phyloP scores from a whole-genome alignment of 495 filamentous ascomycete genomes.

The Lophiostoma macrostomum region DNA sequence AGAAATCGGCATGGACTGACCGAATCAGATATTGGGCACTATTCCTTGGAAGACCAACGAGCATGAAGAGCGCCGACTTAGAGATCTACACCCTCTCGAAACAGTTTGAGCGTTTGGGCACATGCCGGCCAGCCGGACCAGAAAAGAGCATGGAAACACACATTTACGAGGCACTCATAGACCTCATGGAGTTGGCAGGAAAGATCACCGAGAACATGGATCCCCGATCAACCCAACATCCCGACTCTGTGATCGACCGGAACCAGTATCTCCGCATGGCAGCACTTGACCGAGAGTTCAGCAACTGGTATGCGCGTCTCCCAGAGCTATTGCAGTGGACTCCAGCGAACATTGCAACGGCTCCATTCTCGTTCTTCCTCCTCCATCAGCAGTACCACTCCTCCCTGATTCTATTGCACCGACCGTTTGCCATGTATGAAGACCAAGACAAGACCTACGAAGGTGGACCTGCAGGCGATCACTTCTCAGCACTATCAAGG shows the following conservation, averaged over 20 bases:
- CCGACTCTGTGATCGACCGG: constrained; percentile 39
- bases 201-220: constrained; percentile 47
- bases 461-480: constrained; percentile 41
- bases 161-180: constrained; percentile 48
- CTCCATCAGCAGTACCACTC: constrained; percentile 54
- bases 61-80: constrained; percentile 51
- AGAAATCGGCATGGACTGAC: too few relatives aligned
- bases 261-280: constrained; percentile 48
- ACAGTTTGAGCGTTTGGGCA: constrained; percentile 41
- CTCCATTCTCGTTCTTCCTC: constrained; percentile 51
- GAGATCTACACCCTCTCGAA: constrained; percentile 45
- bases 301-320: constrained; percentile 51
- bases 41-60: constrained; percentile 51
- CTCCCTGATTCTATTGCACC: constrained; percentile 49
- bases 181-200: constrained; percentile 53
- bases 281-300: constrained; percentile 49
- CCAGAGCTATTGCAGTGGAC: constrained; percentile 50
- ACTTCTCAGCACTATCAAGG: constrained; percentile 43
- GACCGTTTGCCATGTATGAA: constrained; percentile 50
- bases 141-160: constrained; percentile 42
- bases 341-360: constrained; percentile 48
- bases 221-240: constrained; percentile 16
- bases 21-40: constrained; percentile 45
- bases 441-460: constrained; percentile 31
- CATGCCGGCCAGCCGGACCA: constrained; percentile 33